Evolutionary conservation across 441 rosid species (phyloP), one percentile per base, ranked within the genome.

Genomic region (Eruca vesicaria): DNA sequence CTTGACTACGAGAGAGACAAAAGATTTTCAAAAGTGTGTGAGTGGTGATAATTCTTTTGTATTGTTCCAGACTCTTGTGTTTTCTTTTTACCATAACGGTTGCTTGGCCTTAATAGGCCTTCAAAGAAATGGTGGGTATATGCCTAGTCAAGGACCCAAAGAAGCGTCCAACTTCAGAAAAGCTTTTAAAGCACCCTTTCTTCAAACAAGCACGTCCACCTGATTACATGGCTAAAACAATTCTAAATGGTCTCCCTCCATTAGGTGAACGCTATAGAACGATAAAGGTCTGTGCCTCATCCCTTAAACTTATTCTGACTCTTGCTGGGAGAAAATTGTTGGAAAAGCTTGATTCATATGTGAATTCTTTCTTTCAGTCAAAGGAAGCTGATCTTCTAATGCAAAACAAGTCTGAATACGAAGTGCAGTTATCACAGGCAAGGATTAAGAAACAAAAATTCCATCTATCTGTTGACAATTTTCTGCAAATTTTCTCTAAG

Each of bases 121-220:
- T 96, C 82, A 96, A 87, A 86, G 98, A 96, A 80, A 41, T 93
- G 94, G 98, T 93, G 60, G 90, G 92, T 80, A 82, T 96, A 67
- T 96, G 99, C 87, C 84, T 96, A 61, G 98, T 91, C 79, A 96
- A 96, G 90, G 99, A 96, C 85, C 99, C 98, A 57, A 96, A 93
- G 87, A 96, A 96, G 79, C 98, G 97, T 69, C 99, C 98, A 32
- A 71, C 97, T 52, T 84, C 97, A 32, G 97, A 96, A 81, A 96
- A 90, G 86, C 94, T 96, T 72, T 69, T 90, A 80, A 93, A 96
- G 81, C 99, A 96, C 80, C 86, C 83, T 73, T 96, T 93, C 71
- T 96, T 96, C 74, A 96, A 91, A 76, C 87, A 86, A 20, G 97
- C 97, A 69, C 90, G 87, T 26, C 56, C 92, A 43, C 15, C 60